These are phyloP conservation scores for Globisporangium irregulare DNA, from an alignment of 352 stramenopile species.

Conservation along the genomic window DNA sequence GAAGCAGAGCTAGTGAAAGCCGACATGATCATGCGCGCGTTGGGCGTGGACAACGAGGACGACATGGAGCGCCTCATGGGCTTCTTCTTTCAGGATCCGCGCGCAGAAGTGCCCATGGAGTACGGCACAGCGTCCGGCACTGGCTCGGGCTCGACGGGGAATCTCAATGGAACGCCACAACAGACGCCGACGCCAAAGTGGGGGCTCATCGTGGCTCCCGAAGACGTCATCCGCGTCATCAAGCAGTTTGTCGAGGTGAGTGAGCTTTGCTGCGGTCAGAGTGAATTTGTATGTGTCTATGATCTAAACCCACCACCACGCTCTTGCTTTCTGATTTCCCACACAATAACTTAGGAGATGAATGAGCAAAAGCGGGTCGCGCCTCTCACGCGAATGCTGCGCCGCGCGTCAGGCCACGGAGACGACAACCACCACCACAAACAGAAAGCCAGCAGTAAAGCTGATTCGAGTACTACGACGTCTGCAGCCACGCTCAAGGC, in stretches of 20 bases:
- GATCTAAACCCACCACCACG: not conserved
- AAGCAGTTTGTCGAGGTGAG: constrained; percentile 86
- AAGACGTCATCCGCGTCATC: constrained; percentile 87
- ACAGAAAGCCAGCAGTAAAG: constrained; percentile 1
- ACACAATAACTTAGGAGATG: constrained; percentile 35
- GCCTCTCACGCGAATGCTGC: constrained; percentile 45
- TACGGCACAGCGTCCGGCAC: constrained; percentile 9
- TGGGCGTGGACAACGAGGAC: constrained; percentile 84
- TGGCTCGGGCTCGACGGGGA: constrained; percentile 2
- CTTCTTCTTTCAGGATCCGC: constrained; percentile 72
- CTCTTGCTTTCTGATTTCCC: not conserved
- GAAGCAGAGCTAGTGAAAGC: constrained; percentile 83
- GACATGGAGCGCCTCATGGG: constrained; percentile 85
- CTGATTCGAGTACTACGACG: constrained; percentile 15
- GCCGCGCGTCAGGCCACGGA: constrained; percentile 19
- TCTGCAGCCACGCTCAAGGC: constrained; percentile 33
- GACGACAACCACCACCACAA: not conserved
- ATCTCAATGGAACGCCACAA: constrained; percentile 3
- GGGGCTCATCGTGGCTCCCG: constrained; percentile 70
- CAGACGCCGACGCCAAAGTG: constrained; percentile 36
- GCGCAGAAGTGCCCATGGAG: constrained; percentile 45
- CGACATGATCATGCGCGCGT: constrained; percentile 83
- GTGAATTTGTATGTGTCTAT: not conserved
- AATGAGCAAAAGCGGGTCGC: constrained; percentile 67
- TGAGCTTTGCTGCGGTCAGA: not conserved